Evolutionary conservation across 2,329 filamentous ascomycete genomes (phyloP).

Genomic region (Diaporthe longicolla): DNA sequence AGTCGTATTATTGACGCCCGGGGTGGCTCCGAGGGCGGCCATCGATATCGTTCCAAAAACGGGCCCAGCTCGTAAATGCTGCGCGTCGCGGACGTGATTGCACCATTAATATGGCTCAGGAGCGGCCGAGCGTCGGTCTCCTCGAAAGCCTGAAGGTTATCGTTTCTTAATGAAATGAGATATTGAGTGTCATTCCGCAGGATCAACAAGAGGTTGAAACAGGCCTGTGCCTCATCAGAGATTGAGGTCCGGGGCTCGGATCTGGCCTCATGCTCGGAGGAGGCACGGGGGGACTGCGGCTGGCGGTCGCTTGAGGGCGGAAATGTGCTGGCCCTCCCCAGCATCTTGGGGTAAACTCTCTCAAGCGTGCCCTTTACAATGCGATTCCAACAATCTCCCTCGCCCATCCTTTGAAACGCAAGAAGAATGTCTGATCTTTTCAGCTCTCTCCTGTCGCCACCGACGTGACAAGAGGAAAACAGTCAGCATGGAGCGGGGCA

Average conservation of each 20-base stretch:
- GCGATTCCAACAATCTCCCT: constrained; percentile 30
- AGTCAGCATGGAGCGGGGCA: constrained; percentile 30
- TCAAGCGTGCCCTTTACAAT: constrained; percentile 18
- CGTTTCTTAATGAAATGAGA: constrained; percentile 41
- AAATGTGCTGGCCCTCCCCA: constrained; percentile 30
- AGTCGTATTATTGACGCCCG: constrained; percentile 25
- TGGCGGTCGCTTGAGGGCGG: constrained; percentile 29
- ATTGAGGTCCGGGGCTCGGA: constrained; percentile 27
- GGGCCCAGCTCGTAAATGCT: constrained; percentile 41
- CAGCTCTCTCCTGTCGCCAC: constrained; percentile 13
- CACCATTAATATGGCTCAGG: constrained; percentile 37
- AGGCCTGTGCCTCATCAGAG: constrained; percentile 41
- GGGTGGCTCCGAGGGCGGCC: constrained; percentile 23
- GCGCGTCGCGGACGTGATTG: constrained; percentile 39
- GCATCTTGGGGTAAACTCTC: constrained; percentile 32
- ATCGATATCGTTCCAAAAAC: constrained; percentile 40
- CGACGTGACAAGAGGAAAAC: constrained; percentile 20
- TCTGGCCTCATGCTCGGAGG: constrained; percentile 34
- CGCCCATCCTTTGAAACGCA: constrained; percentile 23
- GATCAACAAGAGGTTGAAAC: constrained; percentile 41
- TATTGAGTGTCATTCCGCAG: constrained; percentile 40
- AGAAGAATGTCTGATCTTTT: background rate
- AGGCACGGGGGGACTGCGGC: constrained; percentile 25
- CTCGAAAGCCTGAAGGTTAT: constrained; percentile 35
- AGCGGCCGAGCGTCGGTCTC: constrained; percentile 27